phyloP scores from a whole-genome alignment of 2,329 filamentous ascomycete genomes.

The Phialophora verrucosa region DNA sequence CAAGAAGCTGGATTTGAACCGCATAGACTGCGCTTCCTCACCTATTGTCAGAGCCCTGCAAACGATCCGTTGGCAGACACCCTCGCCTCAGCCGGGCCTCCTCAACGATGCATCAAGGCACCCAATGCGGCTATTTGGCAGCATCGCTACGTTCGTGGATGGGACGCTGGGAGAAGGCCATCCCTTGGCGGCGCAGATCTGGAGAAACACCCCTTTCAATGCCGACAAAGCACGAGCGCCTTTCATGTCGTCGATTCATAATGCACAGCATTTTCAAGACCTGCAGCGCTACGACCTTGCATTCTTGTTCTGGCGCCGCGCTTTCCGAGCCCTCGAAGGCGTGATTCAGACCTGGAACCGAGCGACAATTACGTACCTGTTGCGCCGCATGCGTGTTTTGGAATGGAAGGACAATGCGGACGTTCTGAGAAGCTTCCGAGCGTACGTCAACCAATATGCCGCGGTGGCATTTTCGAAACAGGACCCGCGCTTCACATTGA shows the following conservation, averaged over 20 bases:
- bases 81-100: not conserved
- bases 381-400: constrained; percentile 1
- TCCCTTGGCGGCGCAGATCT: not conserved
- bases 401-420: constrained; percentile 1
- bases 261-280: constrained; percentile 3
- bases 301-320: constrained; percentile 6
- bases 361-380: constrained; percentile 1
- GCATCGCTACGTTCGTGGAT: not conserved
- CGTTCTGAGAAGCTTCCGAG: not conserved
- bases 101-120: not conserved
- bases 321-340: constrained; percentile 3
- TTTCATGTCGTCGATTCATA: constrained; percentile 1
- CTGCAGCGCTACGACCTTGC: not conserved
- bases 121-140: not conserved
- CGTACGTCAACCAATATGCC: constrained; percentile 2
- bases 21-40: not conserved
- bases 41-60: not conserved
- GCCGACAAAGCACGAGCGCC: constrained; percentile 5
- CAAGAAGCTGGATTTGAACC: not conserved
- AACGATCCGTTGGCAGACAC: not conserved
- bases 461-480: constrained; percentile 1
- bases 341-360: constrained; percentile 8
- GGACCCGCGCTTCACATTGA: constrained; percentile 2
- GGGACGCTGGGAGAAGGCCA: not conserved
- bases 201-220: constrained; percentile 4